These are phyloP conservation scores for Paradendryphiella salina DNA, from an alignment of 2,329 filamentous ascomycete species.

Conservation along the genomic window DNA sequence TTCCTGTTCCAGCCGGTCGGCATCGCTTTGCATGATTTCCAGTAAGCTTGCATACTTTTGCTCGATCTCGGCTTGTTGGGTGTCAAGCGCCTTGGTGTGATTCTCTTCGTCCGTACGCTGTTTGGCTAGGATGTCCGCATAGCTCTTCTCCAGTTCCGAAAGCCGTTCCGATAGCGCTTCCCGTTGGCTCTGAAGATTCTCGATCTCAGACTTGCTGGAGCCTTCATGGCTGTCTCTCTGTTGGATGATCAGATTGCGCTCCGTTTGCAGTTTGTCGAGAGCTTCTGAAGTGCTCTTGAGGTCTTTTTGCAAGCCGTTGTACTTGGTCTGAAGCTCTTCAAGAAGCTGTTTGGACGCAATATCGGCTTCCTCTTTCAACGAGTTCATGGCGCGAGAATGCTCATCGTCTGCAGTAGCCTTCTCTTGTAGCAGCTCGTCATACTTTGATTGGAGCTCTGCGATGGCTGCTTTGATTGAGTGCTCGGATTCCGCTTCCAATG, in stretches of 20 bases:
- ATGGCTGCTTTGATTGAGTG: conserved; percentile 3
- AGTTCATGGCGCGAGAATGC: neutral
- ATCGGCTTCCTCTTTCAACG: conserved; percentile 2
- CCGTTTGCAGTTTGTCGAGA: conserved; percentile 14
- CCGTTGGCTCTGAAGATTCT: conserved; percentile 21
- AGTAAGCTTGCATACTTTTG: conserved; percentile 36
- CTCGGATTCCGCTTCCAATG: conserved; percentile 8
- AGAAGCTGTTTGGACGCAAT: conserved; percentile 6
- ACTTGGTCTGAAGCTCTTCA: conserved; percentile 18
- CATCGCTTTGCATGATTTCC: conserved; percentile 35
- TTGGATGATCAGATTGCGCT: conserved; percentile 20
- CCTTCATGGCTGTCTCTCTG: conserved; percentile 25
- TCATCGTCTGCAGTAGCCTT: conserved; percentile 16
- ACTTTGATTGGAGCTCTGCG: conserved; percentile 18
- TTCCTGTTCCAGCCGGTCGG: conserved; percentile 33
- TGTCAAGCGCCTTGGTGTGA: conserved; percentile 30
- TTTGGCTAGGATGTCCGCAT: conserved; percentile 22
- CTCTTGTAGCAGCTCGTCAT: conserved; percentile 24
- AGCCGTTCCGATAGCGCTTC: conserved; percentile 28
- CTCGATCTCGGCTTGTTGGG: conserved; percentile 36
- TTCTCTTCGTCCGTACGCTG: conserved; percentile 23
- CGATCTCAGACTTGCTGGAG: conserved; percentile 25
- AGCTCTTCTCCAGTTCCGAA: conserved; percentile 28
- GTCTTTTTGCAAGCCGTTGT: conserved; percentile 14
- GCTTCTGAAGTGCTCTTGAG: conserved; percentile 4